These are phyloP conservation scores for Colletotrichum salicis DNA, from an alignment of 2,329 filamentous ascomycete genomes.

Conservation along the genomic window DNA sequence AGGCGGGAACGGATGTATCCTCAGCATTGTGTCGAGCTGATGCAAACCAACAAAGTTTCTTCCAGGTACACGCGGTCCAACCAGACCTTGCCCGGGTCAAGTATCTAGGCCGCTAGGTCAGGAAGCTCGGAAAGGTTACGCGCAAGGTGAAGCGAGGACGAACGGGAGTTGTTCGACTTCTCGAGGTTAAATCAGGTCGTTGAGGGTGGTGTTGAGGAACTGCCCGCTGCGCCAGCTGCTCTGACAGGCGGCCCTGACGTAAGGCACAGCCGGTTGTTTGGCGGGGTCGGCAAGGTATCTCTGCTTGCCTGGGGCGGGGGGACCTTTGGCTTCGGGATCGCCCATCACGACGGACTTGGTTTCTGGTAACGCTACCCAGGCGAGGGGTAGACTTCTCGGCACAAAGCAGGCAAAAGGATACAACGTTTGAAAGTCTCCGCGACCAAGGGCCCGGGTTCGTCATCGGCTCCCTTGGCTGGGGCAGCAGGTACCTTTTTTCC, in stretches of 20 bases:
- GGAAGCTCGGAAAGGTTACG: background rate
- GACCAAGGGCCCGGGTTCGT: background rate
- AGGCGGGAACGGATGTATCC: background rate
- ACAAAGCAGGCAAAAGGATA: background rate
- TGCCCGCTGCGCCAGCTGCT: background rate
- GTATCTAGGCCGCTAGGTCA: too few relatives aligned
- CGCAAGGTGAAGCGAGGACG: background rate
- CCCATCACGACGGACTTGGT: background rate
- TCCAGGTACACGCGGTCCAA: background rate
- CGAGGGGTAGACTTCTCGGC: background rate
- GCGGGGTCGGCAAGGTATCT: background rate
- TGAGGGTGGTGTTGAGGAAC: background rate
- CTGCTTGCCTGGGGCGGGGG: background rate
- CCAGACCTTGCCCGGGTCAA: background rate
- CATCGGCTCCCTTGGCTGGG: conserved; percentile 4
- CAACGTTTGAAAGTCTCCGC: background rate
- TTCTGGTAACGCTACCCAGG: background rate
- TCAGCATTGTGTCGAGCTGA: background rate
- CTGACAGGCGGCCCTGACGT: background rate
- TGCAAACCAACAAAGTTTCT: background rate
- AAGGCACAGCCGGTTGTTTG: background rate
- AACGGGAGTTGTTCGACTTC: background rate
- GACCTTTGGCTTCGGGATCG: background rate
- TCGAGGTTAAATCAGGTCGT: background rate
- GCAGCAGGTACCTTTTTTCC: background rate